Base-by-base conservation (phyloP, 2,329 filamentous ascomycete genomes). In the Coniochaeta sp. region DNA sequence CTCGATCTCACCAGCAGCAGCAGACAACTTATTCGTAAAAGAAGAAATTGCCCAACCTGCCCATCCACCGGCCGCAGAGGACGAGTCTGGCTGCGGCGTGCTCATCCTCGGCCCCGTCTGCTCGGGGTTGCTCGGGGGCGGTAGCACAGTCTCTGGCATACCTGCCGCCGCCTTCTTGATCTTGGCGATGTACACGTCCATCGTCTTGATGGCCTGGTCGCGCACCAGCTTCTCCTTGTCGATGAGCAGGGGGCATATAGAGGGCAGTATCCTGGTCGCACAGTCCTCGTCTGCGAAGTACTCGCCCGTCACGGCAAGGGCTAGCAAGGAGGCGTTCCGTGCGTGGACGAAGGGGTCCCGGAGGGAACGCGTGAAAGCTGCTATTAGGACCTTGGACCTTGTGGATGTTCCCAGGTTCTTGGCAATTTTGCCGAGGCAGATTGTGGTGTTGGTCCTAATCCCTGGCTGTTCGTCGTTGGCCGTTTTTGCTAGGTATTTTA, bases 41-140 rank as follows among this genome's bases (percentile, higher is more conserved):
- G 91, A 96, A 0, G 94, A 97, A 51, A 99, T 96, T 1, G 94
- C 94, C 94, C 94, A 99, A 12, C 94, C 94, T 1, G 94, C 83
- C 94, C 94, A 97, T 4, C 78, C 77, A 3, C 84, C 83, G 20
- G 78, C 74, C 1, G 60, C 51, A 1, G 55, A 47, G 3, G 85
- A 78, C 33, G 78, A 81, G 45, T 71, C 68, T 1, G 79, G 72
- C 54, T 90, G 87, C 1, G 90, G 85, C 1, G 88, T 94, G 56
- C 86, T 85, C 77, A 95, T 94, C 30, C 89, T 82, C 1, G 89
- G 86, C 1, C 80, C 77, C 9, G 28, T 24, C 18, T 70, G 72
- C 4, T 73, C 72, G 22, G 76, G 67, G 3, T 78, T 70, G 22
- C 73, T 73, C 16, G 85, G 77, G 1, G 89, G 81, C 32, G 90